Base-by-base conservation (phyloP, 1,139 yeast species). In the Pichia sp. region DNA sequence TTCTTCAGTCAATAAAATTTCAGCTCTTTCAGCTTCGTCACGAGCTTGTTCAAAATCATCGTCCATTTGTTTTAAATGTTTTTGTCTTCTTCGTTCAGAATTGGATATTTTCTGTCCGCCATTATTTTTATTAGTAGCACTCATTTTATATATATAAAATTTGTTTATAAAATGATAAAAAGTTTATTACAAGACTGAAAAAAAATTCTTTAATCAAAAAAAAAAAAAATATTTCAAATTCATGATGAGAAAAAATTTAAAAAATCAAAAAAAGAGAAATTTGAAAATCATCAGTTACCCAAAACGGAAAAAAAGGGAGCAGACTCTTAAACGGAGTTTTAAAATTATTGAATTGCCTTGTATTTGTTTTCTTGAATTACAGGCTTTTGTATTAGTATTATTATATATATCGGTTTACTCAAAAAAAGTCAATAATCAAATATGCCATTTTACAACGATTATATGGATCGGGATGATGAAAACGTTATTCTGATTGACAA, bases 1-100 rank as follows among this genome's bases (percentile, higher is more conserved):
- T 45, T 86, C 84, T 71, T 93, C 97, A 59, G 87, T 88, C 47
- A 90, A 73, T 59, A 95, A 76, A 65, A 88, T 77, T 62, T 93
- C 97, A 0, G 97, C 88, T 9, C 87, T 83, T 28, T 91, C 88
- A 1, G 96, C 96, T 18, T 90, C 79, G 58, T 77, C 73, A 25
- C 88, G 80, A 0, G 96, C 96, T 57, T 84, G 86, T 58, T 81
- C 80, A 67, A 87, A 88, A 61, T 84, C 84, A 49, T 76, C 75
- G 63, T 93, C 96, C 53, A 84, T 71, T 60, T 80, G 76, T 61
- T 81, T 80, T 62, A 90, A 67, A 29, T 83, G 54, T 30, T 49
- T 52, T 25, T 51, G 42, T 51, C 58, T 57, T 48, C 42, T 51
- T 19, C 28, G 27, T 22, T 46, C 47, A 10, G 53, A 39, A 6